Conservation (phyloP, 345 rosid genomes). For the Brassica cretica region DNA sequence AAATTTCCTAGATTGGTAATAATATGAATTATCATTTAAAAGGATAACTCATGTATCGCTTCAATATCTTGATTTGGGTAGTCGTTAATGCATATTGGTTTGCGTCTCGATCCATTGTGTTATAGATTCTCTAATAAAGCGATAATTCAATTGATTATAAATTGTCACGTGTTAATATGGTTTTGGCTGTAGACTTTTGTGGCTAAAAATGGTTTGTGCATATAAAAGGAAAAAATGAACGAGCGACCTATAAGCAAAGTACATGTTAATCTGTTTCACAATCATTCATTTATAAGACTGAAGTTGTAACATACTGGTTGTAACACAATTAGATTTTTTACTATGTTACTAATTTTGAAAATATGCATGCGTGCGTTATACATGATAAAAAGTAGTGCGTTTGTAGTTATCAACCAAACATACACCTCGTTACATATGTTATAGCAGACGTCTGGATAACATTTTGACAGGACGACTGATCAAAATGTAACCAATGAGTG, state of each 20-base stretch:
- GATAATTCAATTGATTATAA: background rate
- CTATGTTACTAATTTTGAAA: background rate
- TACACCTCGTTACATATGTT: background rate
- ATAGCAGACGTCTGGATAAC: background rate
- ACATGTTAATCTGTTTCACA: background rate
- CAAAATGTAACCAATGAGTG: background rate
- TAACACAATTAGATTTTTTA: background rate
- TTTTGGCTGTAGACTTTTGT: slow-evolving; percentile 17
- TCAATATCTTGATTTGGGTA: slow-evolving; percentile 17
- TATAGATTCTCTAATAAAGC: slow-evolving; percentile 5
- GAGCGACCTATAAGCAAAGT: background rate
- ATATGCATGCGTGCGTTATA: background rate
- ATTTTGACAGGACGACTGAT: background rate
- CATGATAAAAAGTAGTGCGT: background rate
- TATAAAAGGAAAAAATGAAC: background rate
- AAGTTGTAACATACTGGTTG: background rate
- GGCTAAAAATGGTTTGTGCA: slow-evolving; percentile 21
- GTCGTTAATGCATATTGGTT: slow-evolving; percentile 22
- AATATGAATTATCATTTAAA: slow-evolving; percentile 1
- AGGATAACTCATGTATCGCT: background rate
- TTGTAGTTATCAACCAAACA: background rate
- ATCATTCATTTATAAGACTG: background rate
- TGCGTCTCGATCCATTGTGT: slow-evolving; percentile 30
- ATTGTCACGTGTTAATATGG: slow-evolving; percentile 20
- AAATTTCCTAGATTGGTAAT: slow-evolving; percentile 14